Percentiles rank a stretch among this genome's conserved stretches.
phyloP scores from a whole-genome alignment of 331 rosid genomes.

The Stylosanthes scabra region DNA sequence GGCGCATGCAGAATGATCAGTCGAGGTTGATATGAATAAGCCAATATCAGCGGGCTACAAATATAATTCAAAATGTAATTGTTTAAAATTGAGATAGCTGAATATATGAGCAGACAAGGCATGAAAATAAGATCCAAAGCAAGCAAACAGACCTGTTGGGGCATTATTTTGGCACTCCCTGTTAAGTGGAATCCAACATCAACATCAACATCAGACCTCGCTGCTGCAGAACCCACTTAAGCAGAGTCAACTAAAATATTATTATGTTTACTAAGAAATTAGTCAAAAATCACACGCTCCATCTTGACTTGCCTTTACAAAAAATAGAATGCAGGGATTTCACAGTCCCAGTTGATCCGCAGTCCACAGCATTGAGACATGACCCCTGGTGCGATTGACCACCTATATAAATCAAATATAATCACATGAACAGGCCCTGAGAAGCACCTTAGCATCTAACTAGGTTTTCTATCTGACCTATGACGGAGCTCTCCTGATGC shows the following conservation, averaged over 20 bases:
- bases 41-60: conserved; percentile 45
- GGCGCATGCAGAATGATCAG: conserved; percentile 4
- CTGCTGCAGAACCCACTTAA: too few relatives aligned
- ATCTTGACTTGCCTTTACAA: conserved; percentile 54
- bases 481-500: conserved; percentile 36
- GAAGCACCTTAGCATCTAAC: conserved; percentile 20
- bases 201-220: too few relatives aligned
- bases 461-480: conserved; percentile 39
- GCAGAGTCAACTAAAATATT: too few relatives aligned
- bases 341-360: conserved; percentile 33
- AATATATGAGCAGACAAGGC: conserved; percentile 17
- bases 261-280: too few relatives aligned
- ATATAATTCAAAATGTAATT: conserved; percentile 30
- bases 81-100: conserved; percentile 25
- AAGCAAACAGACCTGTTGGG: conserved; percentile 60
- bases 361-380: conserved; percentile 33
- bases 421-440: conserved; percentile 35
- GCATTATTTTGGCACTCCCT: conserved; percentile 23
- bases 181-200: too few relatives aligned
- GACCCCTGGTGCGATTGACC: conserved; percentile 32
- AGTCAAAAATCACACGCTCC: too few relatives aligned
- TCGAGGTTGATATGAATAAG: conserved; percentile 31
- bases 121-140: conserved; percentile 25
- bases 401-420: conserved; percentile 46
- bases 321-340: conserved; percentile 32